Percentiles rank a stretch among this genome's conserved stretches.
Evolutionary conservation across 345 rosid genomes (phyloP).

Genomic region (Eucalyptus regnans): DNA sequence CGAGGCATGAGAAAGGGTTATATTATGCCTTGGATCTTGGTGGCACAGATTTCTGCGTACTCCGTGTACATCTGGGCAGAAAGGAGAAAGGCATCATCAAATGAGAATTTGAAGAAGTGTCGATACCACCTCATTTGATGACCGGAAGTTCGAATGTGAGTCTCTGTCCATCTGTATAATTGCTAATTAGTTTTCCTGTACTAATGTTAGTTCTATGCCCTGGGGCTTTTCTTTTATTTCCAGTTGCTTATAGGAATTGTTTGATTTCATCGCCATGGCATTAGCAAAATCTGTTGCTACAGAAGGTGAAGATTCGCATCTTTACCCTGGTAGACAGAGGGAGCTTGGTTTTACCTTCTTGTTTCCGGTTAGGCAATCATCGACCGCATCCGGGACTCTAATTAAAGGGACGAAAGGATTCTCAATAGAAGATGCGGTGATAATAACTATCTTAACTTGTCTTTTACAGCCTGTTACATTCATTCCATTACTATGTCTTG

Average conservation of each 20-base stretch:
- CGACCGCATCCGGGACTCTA: conserved; percentile 65
- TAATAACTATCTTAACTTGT: background rate
- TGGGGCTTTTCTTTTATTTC: background rate
- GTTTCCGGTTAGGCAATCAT: conserved; percentile 77
- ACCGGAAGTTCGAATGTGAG: conserved; percentile 45
- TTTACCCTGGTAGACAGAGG: conserved; percentile 50
- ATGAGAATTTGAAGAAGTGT: too few species aligned
- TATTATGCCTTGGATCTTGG: too few species aligned
- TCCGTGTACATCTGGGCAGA: too few species aligned
- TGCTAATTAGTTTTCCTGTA: conserved; percentile 4
- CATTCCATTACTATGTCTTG: background rate
- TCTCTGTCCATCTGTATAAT: background rate
- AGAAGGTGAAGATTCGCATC: conserved; percentile 51
- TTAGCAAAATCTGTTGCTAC: conserved; percentile 67
- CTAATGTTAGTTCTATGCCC: background rate
- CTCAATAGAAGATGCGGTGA: conserved; percentile 62
- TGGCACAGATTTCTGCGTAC: too few species aligned
- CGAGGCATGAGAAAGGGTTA: too few species aligned
- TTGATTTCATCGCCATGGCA: conserved; percentile 24
- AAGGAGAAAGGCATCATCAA: too few species aligned
- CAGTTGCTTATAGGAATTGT: conserved; percentile 15
- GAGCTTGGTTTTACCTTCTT: conserved; percentile 93
- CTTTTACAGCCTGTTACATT: background rate
- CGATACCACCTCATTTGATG: conserved; percentile 61
- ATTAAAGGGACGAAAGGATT: conserved; percentile 93